A percentile compares a stretch with the other conserved stretches of the same genome.
phyloP scores from a whole-genome alignment of 495 filamentous ascomycete genomes.

The Cairneyella variabilis region DNA sequence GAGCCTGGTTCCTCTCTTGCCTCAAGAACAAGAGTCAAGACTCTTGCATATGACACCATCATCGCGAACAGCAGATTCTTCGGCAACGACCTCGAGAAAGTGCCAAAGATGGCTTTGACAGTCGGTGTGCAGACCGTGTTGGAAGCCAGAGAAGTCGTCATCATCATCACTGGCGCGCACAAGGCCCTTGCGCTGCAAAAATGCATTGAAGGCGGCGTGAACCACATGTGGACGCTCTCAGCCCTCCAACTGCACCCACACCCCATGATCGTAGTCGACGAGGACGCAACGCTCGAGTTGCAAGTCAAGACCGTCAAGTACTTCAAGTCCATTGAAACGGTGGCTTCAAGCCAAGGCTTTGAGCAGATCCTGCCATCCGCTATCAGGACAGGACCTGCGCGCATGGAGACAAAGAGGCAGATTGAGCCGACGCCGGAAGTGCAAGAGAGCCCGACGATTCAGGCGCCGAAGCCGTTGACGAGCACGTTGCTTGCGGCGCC shows the following conservation, averaged over 20 bases:
- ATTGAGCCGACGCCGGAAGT: conserved; percentile 20
- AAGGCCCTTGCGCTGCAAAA: conserved; percentile 78
- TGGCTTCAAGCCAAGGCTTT: conserved; percentile 52
- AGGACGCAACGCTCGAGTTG: conserved; percentile 79
- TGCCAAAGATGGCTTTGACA: conserved; percentile 79
- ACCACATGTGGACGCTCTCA: conserved; percentile 88
- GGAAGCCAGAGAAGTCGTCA: conserved; percentile 77
- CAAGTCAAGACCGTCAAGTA: conserved; percentile 87
- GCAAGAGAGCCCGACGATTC: conserved; percentile 40
- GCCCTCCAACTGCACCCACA: conserved; percentile 76
- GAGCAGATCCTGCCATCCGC: conserved; percentile 54
- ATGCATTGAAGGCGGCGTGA: conserved; percentile 77
- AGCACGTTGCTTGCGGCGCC: conserved; percentile 40
- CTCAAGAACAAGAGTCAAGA: conserved; percentile 80
- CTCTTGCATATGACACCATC: conserved; percentile 82
- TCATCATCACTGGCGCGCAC: conserved; percentile 75
- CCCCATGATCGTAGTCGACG: conserved; percentile 77
- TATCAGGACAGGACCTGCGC: conserved; percentile 34
- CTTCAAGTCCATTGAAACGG: conserved; percentile 64
- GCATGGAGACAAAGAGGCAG: background rate
- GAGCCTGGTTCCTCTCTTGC: conserved; percentile 79
- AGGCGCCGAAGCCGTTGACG: conserved; percentile 36
- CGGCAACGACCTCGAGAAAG: conserved; percentile 62
- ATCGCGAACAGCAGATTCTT: conserved; percentile 85
- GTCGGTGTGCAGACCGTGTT: conserved; percentile 86